Percentiles rank a stretch among this genome's conserved stretches.
Evolutionary conservation across 305 asterid genomes (phyloP).

Genomic region (Solanum hybrid): DNA sequence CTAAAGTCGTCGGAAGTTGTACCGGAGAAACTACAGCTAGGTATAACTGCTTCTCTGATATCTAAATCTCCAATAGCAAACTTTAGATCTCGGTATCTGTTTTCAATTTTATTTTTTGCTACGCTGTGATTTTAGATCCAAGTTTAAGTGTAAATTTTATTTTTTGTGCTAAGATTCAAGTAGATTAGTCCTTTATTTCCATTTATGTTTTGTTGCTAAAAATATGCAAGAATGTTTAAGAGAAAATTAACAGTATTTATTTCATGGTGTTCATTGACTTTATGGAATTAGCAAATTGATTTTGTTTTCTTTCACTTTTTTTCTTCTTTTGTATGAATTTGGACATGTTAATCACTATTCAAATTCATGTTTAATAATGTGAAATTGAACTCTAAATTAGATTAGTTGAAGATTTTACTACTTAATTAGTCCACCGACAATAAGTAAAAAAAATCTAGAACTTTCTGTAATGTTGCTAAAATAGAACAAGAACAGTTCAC

Average conservation of each 20-base stretch:
- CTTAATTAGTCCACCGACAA: neutral
- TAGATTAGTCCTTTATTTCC: neutral
- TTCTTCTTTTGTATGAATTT: neutral
- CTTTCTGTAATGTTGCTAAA: neutral
- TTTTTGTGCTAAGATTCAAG: neutral
- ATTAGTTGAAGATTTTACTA: neutral
- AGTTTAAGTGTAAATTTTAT: neutral
- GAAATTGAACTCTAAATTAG: neutral
- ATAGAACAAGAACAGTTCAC: neutral
- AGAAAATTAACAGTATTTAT: neutral
- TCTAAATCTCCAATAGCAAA: neutral
- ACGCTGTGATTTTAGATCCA: neutral
- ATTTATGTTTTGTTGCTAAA: neutral
- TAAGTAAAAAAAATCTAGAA: neutral
- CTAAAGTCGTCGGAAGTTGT: slow-evolving; percentile 1
- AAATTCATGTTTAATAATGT: neutral
- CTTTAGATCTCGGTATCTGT: neutral
- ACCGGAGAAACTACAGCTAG: neutral
- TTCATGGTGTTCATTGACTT: neutral
- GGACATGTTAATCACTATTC: neutral
- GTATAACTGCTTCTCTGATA: neutral
- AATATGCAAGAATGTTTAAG: neutral
- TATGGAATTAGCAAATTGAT: neutral
- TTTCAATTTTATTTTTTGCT: neutral
- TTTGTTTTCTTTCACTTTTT: neutral